These are phyloP conservation scores for Neonectria coccinea DNA, from an alignment of 2,329 filamentous ascomycete species.

Conservation along the genomic window DNA sequence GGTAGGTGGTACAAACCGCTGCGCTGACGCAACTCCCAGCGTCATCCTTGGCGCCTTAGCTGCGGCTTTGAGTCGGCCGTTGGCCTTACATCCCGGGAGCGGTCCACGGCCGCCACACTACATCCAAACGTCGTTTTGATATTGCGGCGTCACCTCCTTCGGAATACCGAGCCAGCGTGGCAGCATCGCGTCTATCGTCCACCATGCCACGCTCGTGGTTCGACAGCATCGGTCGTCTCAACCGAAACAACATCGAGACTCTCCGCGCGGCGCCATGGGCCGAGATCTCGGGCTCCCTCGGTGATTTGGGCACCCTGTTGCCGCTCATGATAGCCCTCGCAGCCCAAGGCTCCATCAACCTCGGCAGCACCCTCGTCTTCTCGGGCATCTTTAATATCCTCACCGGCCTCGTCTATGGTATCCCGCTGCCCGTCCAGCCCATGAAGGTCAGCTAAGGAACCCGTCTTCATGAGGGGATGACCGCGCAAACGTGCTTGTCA, in stretches of 20 bases:
- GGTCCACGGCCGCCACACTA: neutral
- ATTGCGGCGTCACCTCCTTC: neutral
- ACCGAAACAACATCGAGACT: constrained; percentile 62
- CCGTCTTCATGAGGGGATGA: neutral
- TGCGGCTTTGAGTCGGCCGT: neutral
- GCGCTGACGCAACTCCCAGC: neutral
- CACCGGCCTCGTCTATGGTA: constrained; percentile 85
- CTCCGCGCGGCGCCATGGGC: constrained; percentile 63
- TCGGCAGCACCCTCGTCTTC: constrained; percentile 87
- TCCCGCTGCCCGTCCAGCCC: constrained; percentile 93
- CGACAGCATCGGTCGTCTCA: constrained; percentile 47
- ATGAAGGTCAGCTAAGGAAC: constrained; percentile 65
- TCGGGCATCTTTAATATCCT: constrained; percentile 88
- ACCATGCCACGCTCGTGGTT: constrained; percentile 45
- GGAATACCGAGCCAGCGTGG: neutral
- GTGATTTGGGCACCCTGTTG: constrained; percentile 89
- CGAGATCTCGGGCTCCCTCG: constrained; percentile 88
- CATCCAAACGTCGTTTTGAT: neutral
- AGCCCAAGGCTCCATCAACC: constrained; percentile 79
- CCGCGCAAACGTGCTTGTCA: neutral
- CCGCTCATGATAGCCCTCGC: constrained; percentile 90
- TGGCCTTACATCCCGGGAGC: neutral
- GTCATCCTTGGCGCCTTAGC: neutral
- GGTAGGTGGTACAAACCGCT: neutral
- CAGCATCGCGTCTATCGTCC: neutral